Evolutionary conservation across 352 stramenopile genomes (phyloP), one percentile per base, ranked within the genome.

Genomic region (Phytophthora pistaciae): DNA sequence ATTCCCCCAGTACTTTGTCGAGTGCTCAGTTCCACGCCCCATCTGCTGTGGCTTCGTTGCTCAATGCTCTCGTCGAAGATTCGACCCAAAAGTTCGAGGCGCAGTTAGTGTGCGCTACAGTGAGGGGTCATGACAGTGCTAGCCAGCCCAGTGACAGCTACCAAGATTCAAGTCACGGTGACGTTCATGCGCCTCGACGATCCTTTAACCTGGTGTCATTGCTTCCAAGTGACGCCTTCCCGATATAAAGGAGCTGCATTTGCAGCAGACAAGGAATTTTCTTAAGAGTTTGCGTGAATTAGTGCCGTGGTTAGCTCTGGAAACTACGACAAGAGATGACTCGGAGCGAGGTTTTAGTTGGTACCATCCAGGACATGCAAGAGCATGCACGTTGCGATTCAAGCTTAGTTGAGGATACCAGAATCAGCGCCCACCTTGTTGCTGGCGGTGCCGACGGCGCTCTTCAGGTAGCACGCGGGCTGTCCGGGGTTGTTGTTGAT

Each of bases 1-100:
- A 20, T 21, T 20, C 56, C n/a, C n/a, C 33, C 31, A 29, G 44
- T 52, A 18, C 29, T 40, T 62, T 56, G 20, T 29, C 54, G 5
- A 74, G 20, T 20, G 20, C 20, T 58, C 62, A 60, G 4, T 80
- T 77, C 21, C n/a, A 83, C 57, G 55, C 67, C 2, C 27, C 60
- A 5, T 74, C 57, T 42, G 74, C 76, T 4, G 75, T 83, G 2
- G 49, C 73, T 59, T 72, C 67, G 0, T 49, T 88, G 25, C 57
- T 88, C 6, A 83, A 76, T 61, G 72, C 75, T 13, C 65, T 88
- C 1, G 73, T 84, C 4, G 63, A 70, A 36, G 79, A 83, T 58
- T 61, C 56, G 5, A 62, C 23, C n/a, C 75, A 88, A 42, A 78
- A n/a, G 8, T 86, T 84, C 52, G 59, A 78, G 11, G 78, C 78